Evolutionary conservation across 306 rosid genomes (phyloP).

Genomic region (Sicyos edulis): DNA sequence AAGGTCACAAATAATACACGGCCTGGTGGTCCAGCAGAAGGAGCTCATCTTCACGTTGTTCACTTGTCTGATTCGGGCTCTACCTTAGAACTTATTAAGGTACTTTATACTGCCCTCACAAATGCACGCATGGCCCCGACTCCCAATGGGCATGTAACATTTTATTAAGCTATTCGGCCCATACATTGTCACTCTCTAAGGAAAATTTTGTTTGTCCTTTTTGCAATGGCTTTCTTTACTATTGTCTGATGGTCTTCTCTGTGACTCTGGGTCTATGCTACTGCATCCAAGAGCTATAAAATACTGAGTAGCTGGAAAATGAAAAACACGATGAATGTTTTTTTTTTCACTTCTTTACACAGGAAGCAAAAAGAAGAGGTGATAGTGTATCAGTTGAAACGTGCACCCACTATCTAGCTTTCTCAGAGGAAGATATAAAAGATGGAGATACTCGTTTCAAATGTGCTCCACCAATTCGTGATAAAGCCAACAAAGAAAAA

Average conservation of each 20-base stretch:
- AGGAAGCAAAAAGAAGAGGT: slow-evolving; percentile 76
- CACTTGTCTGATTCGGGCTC: slow-evolving; percentile 87
- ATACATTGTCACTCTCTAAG: background rate
- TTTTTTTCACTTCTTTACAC: slow-evolving; percentile 18
- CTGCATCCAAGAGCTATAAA: background rate
- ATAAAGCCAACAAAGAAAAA: slow-evolving; percentile 61
- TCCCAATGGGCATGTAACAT: background rate
- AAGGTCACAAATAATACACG: slow-evolving; percentile 64
- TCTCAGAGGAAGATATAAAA: slow-evolving; percentile 67
- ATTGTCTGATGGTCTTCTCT: background rate
- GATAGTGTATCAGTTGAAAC: slow-evolving; percentile 87
- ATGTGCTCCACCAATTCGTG: slow-evolving; percentile 93
- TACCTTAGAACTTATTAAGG: slow-evolving; percentile 83
- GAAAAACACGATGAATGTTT: background rate
- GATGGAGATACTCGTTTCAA: slow-evolving; percentile 82
- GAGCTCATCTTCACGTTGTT: slow-evolving; percentile 92
- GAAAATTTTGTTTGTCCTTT: background rate
- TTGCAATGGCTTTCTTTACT: background rate
- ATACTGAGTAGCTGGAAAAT: background rate
- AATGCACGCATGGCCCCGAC: background rate
- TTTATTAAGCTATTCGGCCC: background rate
- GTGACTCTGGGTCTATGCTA: background rate
- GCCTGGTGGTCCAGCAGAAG: slow-evolving; percentile 66
- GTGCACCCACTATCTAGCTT: slow-evolving; percentile 83
- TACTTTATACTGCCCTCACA: slow-evolving; percentile 15